These are phyloP conservation scores for Rhizophagus prolifer DNA, from an alignment of 192 early-diverging fungal species.

Conservation along the genomic window DNA sequence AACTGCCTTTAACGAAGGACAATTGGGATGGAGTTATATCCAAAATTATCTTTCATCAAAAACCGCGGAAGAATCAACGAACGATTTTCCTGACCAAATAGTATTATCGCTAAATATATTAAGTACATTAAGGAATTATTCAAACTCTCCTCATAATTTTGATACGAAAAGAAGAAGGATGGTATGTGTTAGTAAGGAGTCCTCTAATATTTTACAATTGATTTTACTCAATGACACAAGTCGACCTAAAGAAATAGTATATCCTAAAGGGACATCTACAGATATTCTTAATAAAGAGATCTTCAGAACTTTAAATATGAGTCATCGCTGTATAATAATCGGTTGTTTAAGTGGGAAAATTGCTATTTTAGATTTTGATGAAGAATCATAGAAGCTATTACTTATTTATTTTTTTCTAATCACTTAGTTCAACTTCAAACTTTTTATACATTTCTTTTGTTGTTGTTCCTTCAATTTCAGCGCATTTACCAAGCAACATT, in stretches of 20 bases:
- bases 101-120: background rate
- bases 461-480: conserved; percentile 58
- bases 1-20: conserved; percentile 8
- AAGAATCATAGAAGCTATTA: background rate
- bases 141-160: background rate
- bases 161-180: conserved; percentile 11
- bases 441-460: conserved; percentile 54
- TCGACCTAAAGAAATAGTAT: background rate
- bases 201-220: background rate
- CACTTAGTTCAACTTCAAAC: conserved; percentile 40
- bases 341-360: conserved; percentile 24
- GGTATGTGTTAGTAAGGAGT: background rate
- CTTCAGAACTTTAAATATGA: conserved; percentile 8
- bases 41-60: conserved; percentile 14
- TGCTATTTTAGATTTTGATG: conserved; percentile 18
- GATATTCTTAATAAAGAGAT: background rate
- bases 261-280: background rate
- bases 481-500: conserved; percentile 46
- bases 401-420: conserved; percentile 29
- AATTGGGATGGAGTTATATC: conserved; percentile 13
- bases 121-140: background rate
- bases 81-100: background rate
- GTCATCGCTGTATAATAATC: background rate
- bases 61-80: background rate
- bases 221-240: background rate